These are phyloP conservation scores for Malus asiatica DNA, from an alignment of 306 rosid genomes.

Conservation along the genomic window DNA sequence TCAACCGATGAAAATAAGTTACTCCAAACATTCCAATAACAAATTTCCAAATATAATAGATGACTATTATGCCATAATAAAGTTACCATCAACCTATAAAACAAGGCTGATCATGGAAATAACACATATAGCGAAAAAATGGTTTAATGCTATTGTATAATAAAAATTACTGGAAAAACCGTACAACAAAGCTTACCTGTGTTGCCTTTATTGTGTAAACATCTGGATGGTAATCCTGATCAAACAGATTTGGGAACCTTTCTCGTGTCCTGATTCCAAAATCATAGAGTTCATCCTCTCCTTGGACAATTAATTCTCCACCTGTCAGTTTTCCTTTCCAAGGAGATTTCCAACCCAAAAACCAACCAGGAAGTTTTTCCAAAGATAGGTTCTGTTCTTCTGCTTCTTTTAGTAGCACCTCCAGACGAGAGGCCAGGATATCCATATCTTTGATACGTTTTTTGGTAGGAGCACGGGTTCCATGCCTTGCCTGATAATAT, in stretches of 20 bases:
- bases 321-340: constrained; percentile 78
- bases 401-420: constrained; percentile 46
- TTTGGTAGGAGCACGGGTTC: constrained; percentile 87
- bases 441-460: constrained; percentile 62
- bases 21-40: background rate
- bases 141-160: background rate
- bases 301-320: constrained; percentile 56
- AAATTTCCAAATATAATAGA: constrained; percentile 1
- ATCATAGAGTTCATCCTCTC: constrained; percentile 76
- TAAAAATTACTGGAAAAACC: background rate
- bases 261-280: constrained; percentile 65
- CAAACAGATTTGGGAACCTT: constrained; percentile 58
- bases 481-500: constrained; percentile 78
- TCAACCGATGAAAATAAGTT: background rate
- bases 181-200: constrained; percentile 43
- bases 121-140: background rate
- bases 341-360: constrained; percentile 73
- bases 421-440: constrained; percentile 40
- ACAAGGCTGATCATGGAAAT: background rate
- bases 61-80: background rate
- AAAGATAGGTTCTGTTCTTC: constrained; percentile 34
- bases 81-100: background rate
- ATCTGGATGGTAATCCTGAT: constrained; percentile 78
- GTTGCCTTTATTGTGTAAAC: constrained; percentile 65
- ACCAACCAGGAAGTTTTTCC: constrained; percentile 65